Conservation (phyloP, 768 basidiomycete species). For the Russula olivacea region DNA sequence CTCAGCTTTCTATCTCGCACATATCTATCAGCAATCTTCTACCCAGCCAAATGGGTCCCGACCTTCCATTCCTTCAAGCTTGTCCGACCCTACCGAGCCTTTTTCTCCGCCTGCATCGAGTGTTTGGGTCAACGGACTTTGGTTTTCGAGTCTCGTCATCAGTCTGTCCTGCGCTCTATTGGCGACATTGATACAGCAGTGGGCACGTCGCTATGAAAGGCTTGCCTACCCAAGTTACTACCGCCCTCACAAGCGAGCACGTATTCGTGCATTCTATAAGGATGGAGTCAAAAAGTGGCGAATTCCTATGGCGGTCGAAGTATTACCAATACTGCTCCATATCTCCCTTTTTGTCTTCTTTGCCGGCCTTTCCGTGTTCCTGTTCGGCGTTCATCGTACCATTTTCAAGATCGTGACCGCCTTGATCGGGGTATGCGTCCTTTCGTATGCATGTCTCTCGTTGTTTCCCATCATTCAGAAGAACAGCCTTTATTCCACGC, state of each 20-base stretch:
- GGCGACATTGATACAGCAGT: constrained; percentile 46
- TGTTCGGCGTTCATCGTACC: constrained; percentile 30
- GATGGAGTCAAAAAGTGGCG: constrained; percentile 37
- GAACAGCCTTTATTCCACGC: constrained; percentile 5
- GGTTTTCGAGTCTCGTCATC: constrained; percentile 36
- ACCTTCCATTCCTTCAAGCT: background rate
- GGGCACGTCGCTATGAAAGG: constrained; percentile 38
- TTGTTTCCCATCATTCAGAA: constrained; percentile 13
- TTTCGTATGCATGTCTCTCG: constrained; percentile 20
- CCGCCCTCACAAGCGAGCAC: constrained; percentile 33
- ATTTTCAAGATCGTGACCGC: constrained; percentile 16
- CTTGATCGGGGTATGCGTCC: constrained; percentile 14
- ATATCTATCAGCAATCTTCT: constrained; percentile 1
- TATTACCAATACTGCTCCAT: constrained; percentile 45
- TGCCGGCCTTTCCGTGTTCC: constrained; percentile 43
- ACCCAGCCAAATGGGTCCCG: background rate
- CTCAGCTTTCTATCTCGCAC: constrained; percentile 4
- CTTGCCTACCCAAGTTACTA: constrained; percentile 31
- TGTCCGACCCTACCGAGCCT: constrained; percentile 3
- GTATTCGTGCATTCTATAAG: constrained; percentile 36
- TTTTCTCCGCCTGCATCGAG: constrained; percentile 29
- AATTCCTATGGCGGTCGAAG: constrained; percentile 38
- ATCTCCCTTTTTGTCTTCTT: constrained; percentile 47
- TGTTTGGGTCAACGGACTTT: constrained; percentile 38
- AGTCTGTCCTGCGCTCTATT: constrained; percentile 40